phyloP scores from a whole-genome alignment of 176 grass and related monocot species.

The Tuctoria greenei region DNA sequence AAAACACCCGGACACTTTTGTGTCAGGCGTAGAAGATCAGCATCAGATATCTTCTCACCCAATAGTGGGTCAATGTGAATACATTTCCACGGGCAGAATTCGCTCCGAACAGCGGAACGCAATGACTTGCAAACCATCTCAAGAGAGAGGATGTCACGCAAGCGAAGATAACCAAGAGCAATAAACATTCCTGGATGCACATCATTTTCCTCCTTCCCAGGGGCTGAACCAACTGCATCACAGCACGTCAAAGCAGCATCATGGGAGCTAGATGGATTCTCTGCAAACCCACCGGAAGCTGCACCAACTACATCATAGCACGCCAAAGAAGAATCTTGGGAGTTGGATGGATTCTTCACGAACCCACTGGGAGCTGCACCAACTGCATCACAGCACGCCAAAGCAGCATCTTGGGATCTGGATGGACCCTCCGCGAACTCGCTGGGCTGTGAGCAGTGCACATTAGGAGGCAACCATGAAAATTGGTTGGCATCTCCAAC shows the following conservation, averaged over 20 bases:
- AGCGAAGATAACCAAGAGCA: conserved; percentile 53
- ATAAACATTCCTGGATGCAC: conserved; percentile 53
- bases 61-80: conserved; percentile 53
- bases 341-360: conserved; percentile 20
- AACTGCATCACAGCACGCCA: not conserved
- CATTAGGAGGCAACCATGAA: conserved; percentile 10
- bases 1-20: conserved; percentile 50
- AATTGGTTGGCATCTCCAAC: not conserved
- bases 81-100: conserved; percentile 55
- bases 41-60: conserved; percentile 62
- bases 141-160: conserved; percentile 60
- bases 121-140: conserved; percentile 78
- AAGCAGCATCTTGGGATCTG: conserved; percentile 31
- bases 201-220: conserved; percentile 32
- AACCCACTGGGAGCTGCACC: conserved; percentile 21
- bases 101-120: conserved; percentile 38
- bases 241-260: conserved; percentile 15
- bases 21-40: conserved; percentile 51
- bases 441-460: not conserved
- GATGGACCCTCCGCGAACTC: conserved; percentile 14
- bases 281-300: conserved; percentile 7
- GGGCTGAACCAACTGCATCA: conserved; percentile 7
- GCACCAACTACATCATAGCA: conserved; percentile 8
- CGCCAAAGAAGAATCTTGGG: conserved; percentile 20
- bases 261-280: conserved; percentile 21